phyloP scores from a whole-genome alignment of 805 yeast species.

The Komagataella pastoris region DNA sequence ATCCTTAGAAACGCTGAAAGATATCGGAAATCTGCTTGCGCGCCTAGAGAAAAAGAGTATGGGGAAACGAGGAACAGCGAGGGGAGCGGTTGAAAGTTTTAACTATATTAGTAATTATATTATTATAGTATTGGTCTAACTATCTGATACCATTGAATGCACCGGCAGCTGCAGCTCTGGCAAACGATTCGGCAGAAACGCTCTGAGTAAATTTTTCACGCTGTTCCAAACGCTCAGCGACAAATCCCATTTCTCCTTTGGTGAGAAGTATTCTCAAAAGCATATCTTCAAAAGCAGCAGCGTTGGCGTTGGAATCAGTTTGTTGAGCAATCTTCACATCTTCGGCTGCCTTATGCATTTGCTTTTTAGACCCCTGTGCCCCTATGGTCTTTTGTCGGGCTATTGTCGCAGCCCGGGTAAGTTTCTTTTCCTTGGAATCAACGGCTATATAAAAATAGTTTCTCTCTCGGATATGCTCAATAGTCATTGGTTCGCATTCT shows the following conservation, averaged over 20 bases:
- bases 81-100: background rate
- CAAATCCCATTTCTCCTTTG: conserved; percentile 34
- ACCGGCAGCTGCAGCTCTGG: background rate
- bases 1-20: background rate
- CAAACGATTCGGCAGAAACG: conserved; percentile 15
- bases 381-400: conserved; percentile 54
- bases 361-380: conserved; percentile 56
- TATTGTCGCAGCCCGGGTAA: conserved; percentile 30
- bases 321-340: conserved; percentile 26
- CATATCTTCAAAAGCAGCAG: conserved; percentile 44
- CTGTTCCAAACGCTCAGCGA: conserved; percentile 44
- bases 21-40: background rate
- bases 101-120: too few species aligned
- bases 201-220: conserved; percentile 31
- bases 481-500: conserved; percentile 38
- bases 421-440: conserved; percentile 5
- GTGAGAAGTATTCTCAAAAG: conserved; percentile 60
- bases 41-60: background rate
- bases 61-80: background rate
- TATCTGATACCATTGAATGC: background rate
- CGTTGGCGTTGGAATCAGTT: conserved; percentile 24
- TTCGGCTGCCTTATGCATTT: conserved; percentile 32
- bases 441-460: conserved; percentile 23
- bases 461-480: conserved; percentile 32
- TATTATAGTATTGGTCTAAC: background rate